Evolutionary conservation across 1,139 yeast genomes (phyloP).

Genomic region (Yamadazyma sp.): DNA sequence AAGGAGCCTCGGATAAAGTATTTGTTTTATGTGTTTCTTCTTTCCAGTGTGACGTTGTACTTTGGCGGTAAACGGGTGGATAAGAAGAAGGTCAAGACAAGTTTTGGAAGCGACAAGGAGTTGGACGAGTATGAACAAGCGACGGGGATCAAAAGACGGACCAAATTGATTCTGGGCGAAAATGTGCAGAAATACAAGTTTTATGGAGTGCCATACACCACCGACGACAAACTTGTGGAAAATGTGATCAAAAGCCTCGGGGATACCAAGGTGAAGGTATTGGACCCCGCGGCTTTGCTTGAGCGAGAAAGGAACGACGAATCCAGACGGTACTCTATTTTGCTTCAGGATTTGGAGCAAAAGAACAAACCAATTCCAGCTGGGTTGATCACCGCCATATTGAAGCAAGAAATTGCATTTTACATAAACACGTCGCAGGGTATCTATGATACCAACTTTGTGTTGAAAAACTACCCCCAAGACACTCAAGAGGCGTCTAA

Average conservation of each 20-base stretch:
- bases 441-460: slow-evolving; percentile 43
- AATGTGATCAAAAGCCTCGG: slow-evolving; percentile 21
- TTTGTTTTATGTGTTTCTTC: slow-evolving; percentile 47
- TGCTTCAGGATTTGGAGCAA: slow-evolving; percentile 41
- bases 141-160: slow-evolving; percentile 56
- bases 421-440: slow-evolving; percentile 43
- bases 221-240: slow-evolving; percentile 21
- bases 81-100: slow-evolving; percentile 48
- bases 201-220: slow-evolving; percentile 45
- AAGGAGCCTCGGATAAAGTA: slow-evolving; percentile 48
- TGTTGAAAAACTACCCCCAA: slow-evolving; percentile 57
- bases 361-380: slow-evolving; percentile 46
- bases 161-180: slow-evolving; percentile 37
- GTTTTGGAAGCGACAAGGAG: slow-evolving; percentile 58
- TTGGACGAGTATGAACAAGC: slow-evolving; percentile 50
- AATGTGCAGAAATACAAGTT: slow-evolving; percentile 34
- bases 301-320: slow-evolving; percentile 43
- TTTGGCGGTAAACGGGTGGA: slow-evolving; percentile 55
- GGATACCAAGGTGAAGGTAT: slow-evolving; percentile 41
- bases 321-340: slow-evolving; percentile 39
- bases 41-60: slow-evolving; percentile 54
- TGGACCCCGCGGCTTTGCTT: slow-evolving; percentile 48
- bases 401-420: slow-evolving; percentile 46
- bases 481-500: slow-evolving; percentile 62
- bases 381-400: slow-evolving; percentile 58